Conservation (phyloP, 345 rosid species). For the Gossypium raimondii region DNA sequence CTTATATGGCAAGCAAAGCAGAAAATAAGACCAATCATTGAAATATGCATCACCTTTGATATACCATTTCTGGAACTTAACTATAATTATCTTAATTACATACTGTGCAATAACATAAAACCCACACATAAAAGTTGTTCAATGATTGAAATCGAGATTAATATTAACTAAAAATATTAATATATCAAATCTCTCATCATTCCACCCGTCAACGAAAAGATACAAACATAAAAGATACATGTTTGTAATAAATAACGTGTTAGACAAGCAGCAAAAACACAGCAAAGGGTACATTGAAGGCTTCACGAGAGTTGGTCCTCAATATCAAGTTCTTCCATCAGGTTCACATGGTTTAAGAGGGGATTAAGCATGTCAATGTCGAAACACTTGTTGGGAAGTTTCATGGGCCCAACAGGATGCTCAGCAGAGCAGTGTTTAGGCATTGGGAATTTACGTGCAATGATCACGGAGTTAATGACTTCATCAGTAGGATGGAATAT, state of each 20-base stretch:
- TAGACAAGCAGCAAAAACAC: not conserved
- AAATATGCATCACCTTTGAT: not conserved
- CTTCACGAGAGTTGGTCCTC: constrained; percentile 33
- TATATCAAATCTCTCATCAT: no score
- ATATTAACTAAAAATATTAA: no score
- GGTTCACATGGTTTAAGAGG: constrained; percentile 53
- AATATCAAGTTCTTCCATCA: constrained; percentile 56
- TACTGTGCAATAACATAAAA: not conserved
- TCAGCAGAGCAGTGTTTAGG: constrained; percentile 15
- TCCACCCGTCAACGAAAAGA: not conserved
- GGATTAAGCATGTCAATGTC: constrained; percentile 53
- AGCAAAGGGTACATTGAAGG: not conserved
- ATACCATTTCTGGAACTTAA: not conserved
- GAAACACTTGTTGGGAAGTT: constrained; percentile 53
- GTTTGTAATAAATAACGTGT: not conserved
- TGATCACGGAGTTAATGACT: constrained; percentile 68
- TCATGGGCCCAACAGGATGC: constrained; percentile 26
- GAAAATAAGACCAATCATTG: not conserved
- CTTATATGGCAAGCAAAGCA: not conserved
- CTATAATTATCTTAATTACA: no score
- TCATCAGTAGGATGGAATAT: constrained; percentile 82
- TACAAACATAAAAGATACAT: not conserved
- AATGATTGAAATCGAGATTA: no score
- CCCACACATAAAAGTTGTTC: not conserved
- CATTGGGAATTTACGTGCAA: constrained; percentile 51